Conservation (phyloP, 2,329 filamentous ascomycete species). For the Apiospora aurea region DNA sequence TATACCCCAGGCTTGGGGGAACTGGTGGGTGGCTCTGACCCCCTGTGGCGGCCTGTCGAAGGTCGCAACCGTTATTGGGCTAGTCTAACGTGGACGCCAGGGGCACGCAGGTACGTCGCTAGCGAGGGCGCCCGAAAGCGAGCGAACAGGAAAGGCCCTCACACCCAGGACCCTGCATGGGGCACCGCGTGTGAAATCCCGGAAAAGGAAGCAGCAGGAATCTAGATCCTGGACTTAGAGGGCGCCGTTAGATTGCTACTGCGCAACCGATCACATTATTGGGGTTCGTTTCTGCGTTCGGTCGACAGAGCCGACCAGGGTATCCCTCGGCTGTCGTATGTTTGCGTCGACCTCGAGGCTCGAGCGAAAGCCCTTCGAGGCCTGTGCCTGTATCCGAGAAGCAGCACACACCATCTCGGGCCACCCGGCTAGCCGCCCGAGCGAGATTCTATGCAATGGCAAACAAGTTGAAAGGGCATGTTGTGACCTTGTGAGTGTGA, state of each 20-base stretch:
- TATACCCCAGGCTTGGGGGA: not conserved
- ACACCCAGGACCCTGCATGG: constrained; percentile 13
- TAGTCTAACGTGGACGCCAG: constrained; percentile 14
- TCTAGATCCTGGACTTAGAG: not conserved
- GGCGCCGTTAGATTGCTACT: constrained; percentile 7
- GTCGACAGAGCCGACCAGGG: not conserved
- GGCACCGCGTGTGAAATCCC: not conserved
- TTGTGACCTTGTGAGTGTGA: not conserved
- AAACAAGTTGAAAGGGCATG: not conserved
- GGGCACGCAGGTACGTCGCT: constrained; percentile 10
- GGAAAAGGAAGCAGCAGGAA: not conserved
- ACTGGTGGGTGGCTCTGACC: constrained; percentile 12
- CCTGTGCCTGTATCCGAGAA: constrained; percentile 15
- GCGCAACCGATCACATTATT: constrained; percentile 7
- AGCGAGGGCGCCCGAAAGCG: not conserved
- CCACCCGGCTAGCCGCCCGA: not conserved
- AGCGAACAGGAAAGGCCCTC: not conserved
- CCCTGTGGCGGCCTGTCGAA: constrained; percentile 12
- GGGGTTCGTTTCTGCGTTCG: not conserved
- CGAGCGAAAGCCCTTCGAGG: not conserved
- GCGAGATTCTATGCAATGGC: not conserved
- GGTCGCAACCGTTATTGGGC: constrained; percentile 10
- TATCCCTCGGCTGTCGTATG: not conserved
- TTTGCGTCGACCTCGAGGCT: not conserved
- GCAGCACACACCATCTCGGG: not conserved